A percentile compares a stretch with the other conserved stretches of the same genome.
phyloP scores from a whole-genome alignment of 2,329 filamentous ascomycete species.

The Ascocoryne sarcoides region DNA sequence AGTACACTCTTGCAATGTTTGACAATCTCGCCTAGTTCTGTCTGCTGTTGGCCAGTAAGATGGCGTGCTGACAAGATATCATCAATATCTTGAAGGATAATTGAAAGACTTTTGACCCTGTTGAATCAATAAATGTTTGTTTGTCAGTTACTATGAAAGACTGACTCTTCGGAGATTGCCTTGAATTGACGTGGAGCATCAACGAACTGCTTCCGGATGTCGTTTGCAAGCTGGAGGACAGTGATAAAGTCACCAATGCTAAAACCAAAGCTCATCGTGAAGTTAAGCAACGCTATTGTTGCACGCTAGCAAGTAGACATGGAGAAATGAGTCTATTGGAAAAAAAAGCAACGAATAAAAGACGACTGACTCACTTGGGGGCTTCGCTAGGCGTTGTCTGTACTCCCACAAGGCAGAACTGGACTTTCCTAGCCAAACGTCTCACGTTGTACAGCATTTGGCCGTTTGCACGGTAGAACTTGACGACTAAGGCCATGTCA shows the following conservation, averaged over 20 bases:
- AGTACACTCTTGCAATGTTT: slow-evolving; percentile 14
- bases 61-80: slow-evolving; percentile 11
- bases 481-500: no score
- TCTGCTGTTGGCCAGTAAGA: slow-evolving; percentile 13
- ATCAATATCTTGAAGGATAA: slow-evolving; percentile 13
- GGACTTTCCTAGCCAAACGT: no score
- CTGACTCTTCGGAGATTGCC: slow-evolving; percentile 19
- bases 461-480: no score
- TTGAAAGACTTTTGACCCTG: slow-evolving; percentile 6
- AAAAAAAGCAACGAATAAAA: neutral
- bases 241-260: slow-evolving; percentile 21
- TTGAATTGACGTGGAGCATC: slow-evolving; percentile 23
- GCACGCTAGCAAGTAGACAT: neutral
- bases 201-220: slow-evolving; percentile 22
- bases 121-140: neutral
- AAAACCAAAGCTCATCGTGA: slow-evolving; percentile 3
- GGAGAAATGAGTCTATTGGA: neutral
- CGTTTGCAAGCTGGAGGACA: slow-evolving; percentile 21
- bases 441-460: no score
- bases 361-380: no score
- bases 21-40: slow-evolving; percentile 14
- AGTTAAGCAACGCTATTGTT: neutral
- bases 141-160: neutral
- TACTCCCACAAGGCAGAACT: no score
- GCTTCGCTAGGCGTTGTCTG: no score